phyloP scores from a whole-genome alignment of 169 alveolate genomes.

The Ichthyophthirius multifiliis region DNA sequence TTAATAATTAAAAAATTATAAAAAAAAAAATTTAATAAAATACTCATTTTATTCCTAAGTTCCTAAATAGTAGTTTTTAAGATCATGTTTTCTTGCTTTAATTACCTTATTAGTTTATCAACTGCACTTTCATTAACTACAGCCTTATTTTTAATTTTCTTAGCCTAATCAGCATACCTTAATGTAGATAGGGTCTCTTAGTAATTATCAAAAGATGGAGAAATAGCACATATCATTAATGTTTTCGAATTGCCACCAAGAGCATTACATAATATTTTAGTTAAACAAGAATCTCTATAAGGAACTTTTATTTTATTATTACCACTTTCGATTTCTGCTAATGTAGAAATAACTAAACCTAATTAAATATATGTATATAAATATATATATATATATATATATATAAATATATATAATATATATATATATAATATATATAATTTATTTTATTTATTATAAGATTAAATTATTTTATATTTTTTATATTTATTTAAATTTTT shows the following conservation, averaged over 20 bases:
- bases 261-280: constrained; percentile 90
- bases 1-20: background rate
- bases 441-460: too few species aligned
- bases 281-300: constrained; percentile 90
- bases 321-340: constrained; percentile 89
- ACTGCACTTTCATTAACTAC: constrained; percentile 87
- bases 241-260: constrained; percentile 91
- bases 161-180: constrained; percentile 91
- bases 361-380: too few species aligned
- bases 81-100: constrained; percentile 72
- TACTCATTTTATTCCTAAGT: background rate
- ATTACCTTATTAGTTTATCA: constrained; percentile 89
- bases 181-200: constrained; percentile 89
- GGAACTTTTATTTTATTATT: constrained; percentile 83
- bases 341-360: constrained; percentile 84
- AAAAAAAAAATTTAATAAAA: background rate
- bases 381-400: too few species aligned
- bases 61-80: constrained; percentile 24
- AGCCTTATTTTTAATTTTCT: constrained; percentile 88
- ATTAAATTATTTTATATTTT: too few species aligned
- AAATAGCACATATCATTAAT: constrained; percentile 87
- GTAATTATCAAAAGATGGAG: constrained; percentile 88
- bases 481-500: too few species aligned
- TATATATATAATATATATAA: too few species aligned
- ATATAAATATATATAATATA: too few species aligned